Evolutionary conservation across 164 flowering plant species (phyloP).

Genomic region (Aristolochia fimbriata): DNA sequence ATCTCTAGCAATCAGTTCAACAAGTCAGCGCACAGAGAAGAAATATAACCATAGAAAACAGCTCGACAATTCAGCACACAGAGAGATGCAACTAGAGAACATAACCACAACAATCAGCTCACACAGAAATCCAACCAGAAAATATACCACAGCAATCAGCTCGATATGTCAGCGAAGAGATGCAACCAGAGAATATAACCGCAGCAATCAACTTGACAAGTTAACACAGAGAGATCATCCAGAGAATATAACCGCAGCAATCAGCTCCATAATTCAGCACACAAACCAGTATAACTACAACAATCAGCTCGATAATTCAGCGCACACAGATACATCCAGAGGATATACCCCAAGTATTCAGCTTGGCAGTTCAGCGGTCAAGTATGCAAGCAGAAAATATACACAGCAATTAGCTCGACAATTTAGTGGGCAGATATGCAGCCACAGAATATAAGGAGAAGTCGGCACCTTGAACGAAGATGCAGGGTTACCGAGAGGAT

Average conservation of each 20-base stretch:
- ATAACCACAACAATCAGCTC: neutral
- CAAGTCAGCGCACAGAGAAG: no score
- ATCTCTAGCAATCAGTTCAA: no score
- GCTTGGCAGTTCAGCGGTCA: neutral
- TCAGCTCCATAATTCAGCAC: no score
- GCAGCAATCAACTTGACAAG: no score
- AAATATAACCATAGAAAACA: neutral
- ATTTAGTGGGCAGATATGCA: neutral
- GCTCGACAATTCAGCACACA: neutral
- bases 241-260: no score
- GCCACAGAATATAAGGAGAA: neutral
- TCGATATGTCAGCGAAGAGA: neutral
- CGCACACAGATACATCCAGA: neutral
- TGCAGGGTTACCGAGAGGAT: conserved; percentile 42
- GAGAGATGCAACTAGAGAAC: neutral
- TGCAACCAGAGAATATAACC: neutral
- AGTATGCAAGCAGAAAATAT: neutral
- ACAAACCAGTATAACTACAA: neutral
- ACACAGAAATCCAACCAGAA: no score
- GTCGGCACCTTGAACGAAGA: conserved; percentile 68
- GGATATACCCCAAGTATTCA: neutral
- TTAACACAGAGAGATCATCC: no score
- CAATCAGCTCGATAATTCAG: neutral
- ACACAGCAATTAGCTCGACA: neutral
- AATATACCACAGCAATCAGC: neutral